phyloP scores from a whole-genome alignment of 768 basidiomycete species.

The Leccinum uliginosum region DNA sequence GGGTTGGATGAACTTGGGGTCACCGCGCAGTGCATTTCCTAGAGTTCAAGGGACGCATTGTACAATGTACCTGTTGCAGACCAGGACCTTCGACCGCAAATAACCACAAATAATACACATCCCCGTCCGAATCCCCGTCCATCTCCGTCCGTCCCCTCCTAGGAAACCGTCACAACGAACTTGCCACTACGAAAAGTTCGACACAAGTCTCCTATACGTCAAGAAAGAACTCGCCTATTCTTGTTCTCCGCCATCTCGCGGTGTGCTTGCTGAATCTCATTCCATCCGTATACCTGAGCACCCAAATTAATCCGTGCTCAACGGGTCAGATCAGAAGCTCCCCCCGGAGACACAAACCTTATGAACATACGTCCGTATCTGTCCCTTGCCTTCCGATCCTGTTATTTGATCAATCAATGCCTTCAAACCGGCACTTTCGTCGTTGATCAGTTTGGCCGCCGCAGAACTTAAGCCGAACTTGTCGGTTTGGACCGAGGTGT shows the following conservation, averaged over 20 bases:
- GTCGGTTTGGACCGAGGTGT: slow-evolving; percentile 23
- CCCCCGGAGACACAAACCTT: slow-evolving; percentile 43
- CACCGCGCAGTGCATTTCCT: not conserved
- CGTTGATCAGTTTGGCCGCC: not conserved
- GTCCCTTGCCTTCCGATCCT: slow-evolving; percentile 50
- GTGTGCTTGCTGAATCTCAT: slow-evolving; percentile 74
- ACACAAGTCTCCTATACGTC: not conserved
- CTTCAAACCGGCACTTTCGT: slow-evolving; percentile 41
- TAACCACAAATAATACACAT: slow-evolving; percentile 4
- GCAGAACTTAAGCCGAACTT: no score
- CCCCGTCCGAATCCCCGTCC: no score
- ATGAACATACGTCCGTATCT: slow-evolving; percentile 72
- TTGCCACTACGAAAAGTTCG: slow-evolving; percentile 26
- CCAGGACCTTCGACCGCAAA: slow-evolving; percentile 1
- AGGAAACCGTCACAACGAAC: slow-evolving; percentile 27
- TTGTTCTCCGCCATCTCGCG: slow-evolving; percentile 78
- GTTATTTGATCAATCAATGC: slow-evolving; percentile 58
- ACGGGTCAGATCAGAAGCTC: slow-evolving; percentile 13
- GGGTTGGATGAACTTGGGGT: slow-evolving; percentile 1
- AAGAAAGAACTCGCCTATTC: slow-evolving; percentile 37
- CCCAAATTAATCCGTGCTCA: slow-evolving; percentile 5
- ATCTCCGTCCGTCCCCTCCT: slow-evolving; percentile 6
- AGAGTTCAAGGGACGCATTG: not conserved
- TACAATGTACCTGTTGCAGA: not conserved
- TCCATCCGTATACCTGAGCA: slow-evolving; percentile 72